These are phyloP conservation scores for Hylodesmum podocarpum DNA, from an alignment of 306 rosid species.

Conservation along the genomic window DNA sequence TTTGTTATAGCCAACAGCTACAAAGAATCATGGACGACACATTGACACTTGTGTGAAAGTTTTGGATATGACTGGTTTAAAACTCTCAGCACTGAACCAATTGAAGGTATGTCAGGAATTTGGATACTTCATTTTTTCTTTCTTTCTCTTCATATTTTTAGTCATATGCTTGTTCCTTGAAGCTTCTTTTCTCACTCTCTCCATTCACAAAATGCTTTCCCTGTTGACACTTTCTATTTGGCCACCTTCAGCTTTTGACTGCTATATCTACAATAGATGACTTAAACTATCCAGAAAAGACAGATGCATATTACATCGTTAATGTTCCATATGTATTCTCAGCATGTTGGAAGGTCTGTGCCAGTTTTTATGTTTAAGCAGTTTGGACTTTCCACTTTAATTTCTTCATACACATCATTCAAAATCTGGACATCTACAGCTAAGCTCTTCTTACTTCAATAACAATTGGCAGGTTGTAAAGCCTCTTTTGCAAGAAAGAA, in stretches of 20 bases:
- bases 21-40: not conserved
- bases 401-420: not conserved
- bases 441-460: not conserved
- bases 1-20: not conserved
- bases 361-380: not conserved
- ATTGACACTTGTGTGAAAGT: slow-evolving; percentile 5
- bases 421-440: not conserved
- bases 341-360: slow-evolving; percentile 11
- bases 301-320: slow-evolving; percentile 3
- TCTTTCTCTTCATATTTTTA: not conserved
- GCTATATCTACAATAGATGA: slow-evolving; percentile 1
- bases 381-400: not conserved
- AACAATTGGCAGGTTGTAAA: not conserved
- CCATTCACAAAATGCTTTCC: not conserved
- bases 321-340: slow-evolving; percentile 8
- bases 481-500: slow-evolving; percentile 10
- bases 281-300: slow-evolving; percentile 16
- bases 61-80: slow-evolving; percentile 8
- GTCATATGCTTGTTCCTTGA: not conserved
- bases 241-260: slow-evolving; percentile 7
- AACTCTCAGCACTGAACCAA: slow-evolving; percentile 1
- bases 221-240: not conserved
- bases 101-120: not conserved
- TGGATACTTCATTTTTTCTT: not conserved
- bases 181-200: not conserved